Percentiles rank a stretch among this genome's conserved stretches.
phyloP scores from a whole-genome alignment of 148 eudicot species.

The Linanthus parryae region DNA sequence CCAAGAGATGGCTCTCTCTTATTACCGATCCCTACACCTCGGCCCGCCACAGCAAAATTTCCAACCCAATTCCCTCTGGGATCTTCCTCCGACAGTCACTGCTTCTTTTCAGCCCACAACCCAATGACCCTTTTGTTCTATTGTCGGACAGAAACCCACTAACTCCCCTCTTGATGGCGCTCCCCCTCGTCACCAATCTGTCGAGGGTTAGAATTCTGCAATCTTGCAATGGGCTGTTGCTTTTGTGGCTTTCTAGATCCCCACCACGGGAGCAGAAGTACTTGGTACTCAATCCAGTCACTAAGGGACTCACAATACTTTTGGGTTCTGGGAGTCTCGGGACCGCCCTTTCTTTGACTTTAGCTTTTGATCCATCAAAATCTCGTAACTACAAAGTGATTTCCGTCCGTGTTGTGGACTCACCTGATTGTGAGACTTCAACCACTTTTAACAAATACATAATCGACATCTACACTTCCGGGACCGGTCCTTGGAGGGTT shows the following conservation, averaged over 20 bases:
- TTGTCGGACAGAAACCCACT: no score
- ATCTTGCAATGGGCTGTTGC: slow-evolving; percentile 1
- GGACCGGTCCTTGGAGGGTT: slow-evolving; percentile 10
- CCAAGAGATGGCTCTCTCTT: no score
- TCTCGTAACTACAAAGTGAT: slow-evolving; percentile 15
- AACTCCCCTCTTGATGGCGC: no score
- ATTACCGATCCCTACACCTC: no score
- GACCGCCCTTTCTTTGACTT: no score
- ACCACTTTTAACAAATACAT: background rate
- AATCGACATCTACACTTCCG: slow-evolving; percentile 11
- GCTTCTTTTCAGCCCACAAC: no score
- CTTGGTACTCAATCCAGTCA: slow-evolving; percentile 3
- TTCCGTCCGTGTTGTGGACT: background rate
- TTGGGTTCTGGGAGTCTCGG: background rate
- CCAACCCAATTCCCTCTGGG: no score
- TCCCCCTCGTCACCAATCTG: no score
- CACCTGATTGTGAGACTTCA: background rate
- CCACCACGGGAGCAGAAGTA: background rate
- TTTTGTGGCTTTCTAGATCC: background rate
- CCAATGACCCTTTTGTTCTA: no score
- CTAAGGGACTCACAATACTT: background rate
- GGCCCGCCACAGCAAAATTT: no score
- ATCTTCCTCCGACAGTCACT: no score
- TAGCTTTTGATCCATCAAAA: slow-evolving; percentile 9
- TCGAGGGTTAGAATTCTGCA: background rate